Evolutionary conservation across 148 eudicot species (phyloP), one percentile per base, ranked within the genome.

Genomic region (Fagopyrum esculentum): DNA sequence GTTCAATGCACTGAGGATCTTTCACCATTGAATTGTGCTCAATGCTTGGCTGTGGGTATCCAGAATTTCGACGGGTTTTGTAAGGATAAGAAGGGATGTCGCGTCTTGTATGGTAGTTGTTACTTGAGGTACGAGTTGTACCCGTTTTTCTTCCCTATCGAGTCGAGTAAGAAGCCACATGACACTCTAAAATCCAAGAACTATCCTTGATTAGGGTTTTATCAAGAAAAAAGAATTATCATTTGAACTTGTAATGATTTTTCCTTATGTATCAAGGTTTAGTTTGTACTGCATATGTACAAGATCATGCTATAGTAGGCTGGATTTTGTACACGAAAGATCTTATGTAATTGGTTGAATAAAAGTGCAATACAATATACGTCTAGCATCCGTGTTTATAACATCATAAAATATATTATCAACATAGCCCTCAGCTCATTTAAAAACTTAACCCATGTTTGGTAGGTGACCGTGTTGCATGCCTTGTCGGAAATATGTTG

Each of bases 1-100:
- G 86, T 78, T 30, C 96, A 94, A 72, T 94, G 98, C 81, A 90
- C 91, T 6, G 84, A 85, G 78, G 97, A 93, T 47, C 76, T 93
- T 45, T 71, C 89, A 8, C 77, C 78, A 52, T 46, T 85, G 0
- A 9, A 43, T 22, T 94, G 97, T 72, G 84, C 86, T 16, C 96
- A 90, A 76, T 94, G 93, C 57, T 76, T 91, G 77, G 89, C 91
- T 13, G 80, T 79, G 49, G 97, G 93, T 0, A 68, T 87, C 10
- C 80, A 80, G 29, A 88, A 80, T 64, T 88, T 87, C 48, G 76
- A 82, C 0, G 84, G 73, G n/a, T 77, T 82, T 72, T 94, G 98
- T 26, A 54, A 59, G 10, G 74, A 85, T 68, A 87, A 76, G 70
- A 86, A 82, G 74, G 97, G 97, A 0, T 94, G 97, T 77, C 82